Percentiles rank a stretch among this genome's conserved stretches.
phyloP scores from a whole-genome alignment of 2,329 filamentous ascomycete species.

The Aureobasidium sp. region DNA sequence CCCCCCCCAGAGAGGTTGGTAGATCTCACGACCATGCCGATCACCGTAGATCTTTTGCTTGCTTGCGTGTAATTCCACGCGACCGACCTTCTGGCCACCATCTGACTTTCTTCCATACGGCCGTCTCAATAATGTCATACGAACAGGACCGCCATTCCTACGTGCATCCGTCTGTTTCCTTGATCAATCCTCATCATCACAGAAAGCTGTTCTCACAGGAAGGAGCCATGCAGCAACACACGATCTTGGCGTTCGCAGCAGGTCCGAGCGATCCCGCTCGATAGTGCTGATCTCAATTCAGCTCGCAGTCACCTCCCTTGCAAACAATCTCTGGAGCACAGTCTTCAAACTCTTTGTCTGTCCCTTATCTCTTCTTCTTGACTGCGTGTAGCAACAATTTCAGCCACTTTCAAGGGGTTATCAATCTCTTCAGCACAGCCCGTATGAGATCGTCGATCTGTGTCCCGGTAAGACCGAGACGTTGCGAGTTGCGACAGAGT shows the following conservation, averaged over 20 bases:
- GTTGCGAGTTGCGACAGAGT: background rate
- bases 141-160: background rate
- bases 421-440: background rate
- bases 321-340: background rate
- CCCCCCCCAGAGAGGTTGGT: background rate
- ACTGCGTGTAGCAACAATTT: background rate
- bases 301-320: background rate
- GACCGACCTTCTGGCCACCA: background rate
- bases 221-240: background rate
- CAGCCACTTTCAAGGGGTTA: background rate
- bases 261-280: background rate
- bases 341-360: background rate
- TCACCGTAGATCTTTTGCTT: conserved; percentile 2
- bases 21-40: conserved; percentile 1
- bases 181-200: background rate
- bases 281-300: conserved; percentile 2
- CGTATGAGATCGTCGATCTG: background rate
- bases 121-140: background rate
- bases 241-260: background rate
- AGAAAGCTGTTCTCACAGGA: background rate
- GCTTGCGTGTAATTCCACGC: conserved; percentile 2
- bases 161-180: background rate
- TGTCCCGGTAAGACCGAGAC: background rate
- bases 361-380: background rate
- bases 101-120: background rate